Conservation (phyloP, 2,329 filamentous ascomycete species). For the Macrophomina phaseolina region DNA sequence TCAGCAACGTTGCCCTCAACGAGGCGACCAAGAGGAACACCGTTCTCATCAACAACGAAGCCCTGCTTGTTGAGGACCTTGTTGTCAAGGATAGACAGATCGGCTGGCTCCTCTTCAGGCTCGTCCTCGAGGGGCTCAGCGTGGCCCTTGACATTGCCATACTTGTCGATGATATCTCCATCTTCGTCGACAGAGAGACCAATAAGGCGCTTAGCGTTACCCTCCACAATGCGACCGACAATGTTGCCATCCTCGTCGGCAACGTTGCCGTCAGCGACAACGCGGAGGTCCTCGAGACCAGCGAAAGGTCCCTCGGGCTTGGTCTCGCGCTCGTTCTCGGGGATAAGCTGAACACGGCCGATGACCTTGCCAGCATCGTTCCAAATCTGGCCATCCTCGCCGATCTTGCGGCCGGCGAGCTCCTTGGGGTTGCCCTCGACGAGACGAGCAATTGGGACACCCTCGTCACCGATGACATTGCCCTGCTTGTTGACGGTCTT, state of each 20-base stretch:
- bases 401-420: conserved; percentile 71
- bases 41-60: conserved; percentile 56
- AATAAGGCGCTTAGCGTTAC: conserved; percentile 64
- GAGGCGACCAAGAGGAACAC: conserved; percentile 62
- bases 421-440: conserved; percentile 69
- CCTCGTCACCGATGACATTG: conserved; percentile 57
- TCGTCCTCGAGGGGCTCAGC: conserved; percentile 62
- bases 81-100: conserved; percentile 54
- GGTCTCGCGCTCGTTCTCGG: conserved; percentile 65
- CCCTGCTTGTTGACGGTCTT: conserved; percentile 58
- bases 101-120: conserved; percentile 47
- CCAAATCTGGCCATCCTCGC: conserved; percentile 73
- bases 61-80: conserved; percentile 58
- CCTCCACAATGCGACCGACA: conserved; percentile 61
- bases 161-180: conserved; percentile 66
- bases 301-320: conserved; percentile 59
- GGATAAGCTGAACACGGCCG: conserved; percentile 70
- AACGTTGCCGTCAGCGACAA: conserved; percentile 55
- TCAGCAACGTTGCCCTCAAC: conserved; percentile 69
- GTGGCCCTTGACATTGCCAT: conserved; percentile 66
- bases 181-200: conserved; percentile 67
- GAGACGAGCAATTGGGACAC: conserved; percentile 65
- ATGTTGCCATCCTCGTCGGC: conserved; percentile 58
- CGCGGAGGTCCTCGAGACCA: conserved; percentile 55
- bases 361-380: conserved; percentile 75